Base-by-base conservation (phyloP, 148 eudicot species). In the Rhododendron molle region DNA sequence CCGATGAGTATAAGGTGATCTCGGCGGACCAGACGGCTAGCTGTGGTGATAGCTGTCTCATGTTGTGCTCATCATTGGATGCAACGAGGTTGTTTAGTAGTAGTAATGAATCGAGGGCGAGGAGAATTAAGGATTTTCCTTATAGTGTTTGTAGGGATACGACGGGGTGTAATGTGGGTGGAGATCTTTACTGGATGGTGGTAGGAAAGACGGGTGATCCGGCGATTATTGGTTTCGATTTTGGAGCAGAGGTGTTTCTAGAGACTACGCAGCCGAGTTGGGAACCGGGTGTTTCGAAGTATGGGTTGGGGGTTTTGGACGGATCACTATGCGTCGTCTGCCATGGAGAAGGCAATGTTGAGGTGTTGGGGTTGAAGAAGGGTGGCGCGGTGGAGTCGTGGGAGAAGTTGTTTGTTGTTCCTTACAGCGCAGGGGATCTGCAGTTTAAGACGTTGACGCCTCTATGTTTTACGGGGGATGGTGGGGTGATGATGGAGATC, bases 131-230 rank as follows among this genome's bases (percentile, higher is more conserved):
- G 7, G 74, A 36, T 74, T 74, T 74, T 15, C 78, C 78, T 34
- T 74, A 36, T 74, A 74, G n/a, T 10, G 20, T 74, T 74, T 36
- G 8, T 0, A 36, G 12, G 46, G 78, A 36, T 20, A 36, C 46
- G 2, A 12, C 46, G 9, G 78, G 23, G n/a, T 12, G 21, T 34
- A 21, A 30, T 7, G 47, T 74, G 46, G 46, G 16, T 7, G 78
- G 78, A 74, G 46, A 34, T 74, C 78, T 38, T 34, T 38, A 74
- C 23, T 74, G 46, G 78, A 15, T 74, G 78, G 78, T 74, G 78
- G 60, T 50, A 14, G 56, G 56, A 13, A 14, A 50, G 56, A 50
- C 60, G 0, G 60, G 23, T 34, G n/a, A 14, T 34, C 78, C 46
- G 23, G 78, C 14, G 12, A 74, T 74, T 74, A 36, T 74, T 6